Conservation (phyloP, 495 filamentous ascomycete species). For the Daldinia vernicosa region DNA sequence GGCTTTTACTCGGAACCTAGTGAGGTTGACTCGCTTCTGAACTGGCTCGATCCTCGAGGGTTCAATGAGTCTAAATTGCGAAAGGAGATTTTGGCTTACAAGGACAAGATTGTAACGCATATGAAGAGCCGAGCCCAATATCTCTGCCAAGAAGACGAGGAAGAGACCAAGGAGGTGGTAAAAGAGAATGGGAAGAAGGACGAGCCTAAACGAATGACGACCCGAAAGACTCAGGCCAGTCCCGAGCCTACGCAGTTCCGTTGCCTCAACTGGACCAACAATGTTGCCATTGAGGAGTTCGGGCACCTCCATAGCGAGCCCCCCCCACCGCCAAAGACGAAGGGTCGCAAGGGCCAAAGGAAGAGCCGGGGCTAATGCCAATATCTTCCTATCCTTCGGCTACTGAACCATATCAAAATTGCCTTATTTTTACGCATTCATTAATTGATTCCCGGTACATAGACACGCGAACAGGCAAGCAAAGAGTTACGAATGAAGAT, state of each 20-base stretch:
- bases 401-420: not conserved
- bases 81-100: constrained; percentile 83
- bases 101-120: constrained; percentile 76
- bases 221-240: constrained; percentile 71
- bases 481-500: constrained; percentile 15
- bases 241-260: constrained; percentile 64
- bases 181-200: constrained; percentile 59
- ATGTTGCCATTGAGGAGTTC: constrained; percentile 74
- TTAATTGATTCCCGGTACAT: constrained; percentile 11
- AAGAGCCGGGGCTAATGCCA: constrained; percentile 26
- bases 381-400: not conserved
- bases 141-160: constrained; percentile 56
- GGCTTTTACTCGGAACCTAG: constrained; percentile 86
- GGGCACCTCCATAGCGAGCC: constrained; percentile 86
- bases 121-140: constrained; percentile 84
- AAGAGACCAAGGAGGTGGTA: constrained; percentile 61
- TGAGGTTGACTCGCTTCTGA: constrained; percentile 77
- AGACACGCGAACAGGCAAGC: constrained; percentile 2
- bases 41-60: constrained; percentile 88
- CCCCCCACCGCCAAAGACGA: constrained; percentile 64
- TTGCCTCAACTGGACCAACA: constrained; percentile 86
- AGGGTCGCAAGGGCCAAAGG: constrained; percentile 38
- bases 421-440: not conserved
- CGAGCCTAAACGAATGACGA: constrained; percentile 72
- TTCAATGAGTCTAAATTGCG: constrained; percentile 82